These are phyloP conservation scores for Heliosperma pusillum DNA, from an alignment of 148 eudicot species.

Conservation along the genomic window DNA sequence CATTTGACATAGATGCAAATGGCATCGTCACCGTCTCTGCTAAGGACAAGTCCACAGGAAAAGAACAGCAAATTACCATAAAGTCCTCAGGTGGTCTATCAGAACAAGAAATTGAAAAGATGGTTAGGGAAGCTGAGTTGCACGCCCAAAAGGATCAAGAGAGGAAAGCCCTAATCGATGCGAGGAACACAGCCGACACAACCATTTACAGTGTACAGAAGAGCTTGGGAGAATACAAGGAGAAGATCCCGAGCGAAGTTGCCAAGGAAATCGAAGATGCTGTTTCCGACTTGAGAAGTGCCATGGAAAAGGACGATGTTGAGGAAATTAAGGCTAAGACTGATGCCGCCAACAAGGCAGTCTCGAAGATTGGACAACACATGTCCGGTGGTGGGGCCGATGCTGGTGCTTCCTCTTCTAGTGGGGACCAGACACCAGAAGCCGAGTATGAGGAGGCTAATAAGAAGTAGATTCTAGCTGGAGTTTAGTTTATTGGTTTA, in stretches of 20 bases:
- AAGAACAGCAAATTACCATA: slow-evolving; percentile 91
- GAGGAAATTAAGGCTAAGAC: slow-evolving; percentile 81
- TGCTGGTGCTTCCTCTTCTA: slow-evolving; percentile 41
- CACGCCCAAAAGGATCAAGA: slow-evolving; percentile 94
- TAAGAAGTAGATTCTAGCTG: slow-evolving; percentile 44
- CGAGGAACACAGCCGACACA: slow-evolving; percentile 77
- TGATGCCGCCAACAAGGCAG: slow-evolving; percentile 81
- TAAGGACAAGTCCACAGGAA: slow-evolving; percentile 81
- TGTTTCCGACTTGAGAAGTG: slow-evolving; percentile 63
- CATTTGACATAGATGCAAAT: slow-evolving; percentile 95
- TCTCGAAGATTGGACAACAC: slow-evolving; percentile 93
- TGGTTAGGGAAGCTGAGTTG: slow-evolving; percentile 87
- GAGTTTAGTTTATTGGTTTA: slow-evolving; percentile 16
- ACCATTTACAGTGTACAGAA: slow-evolving; percentile 83
- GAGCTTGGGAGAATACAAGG: slow-evolving; percentile 72
- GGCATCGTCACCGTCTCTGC: slow-evolving; percentile 98
- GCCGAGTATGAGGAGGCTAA: slow-evolving; percentile 88
- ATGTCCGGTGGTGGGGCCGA: slow-evolving; percentile 51
- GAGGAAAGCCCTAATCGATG: slow-evolving; percentile 69
- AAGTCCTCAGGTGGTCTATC: slow-evolving; percentile 88
- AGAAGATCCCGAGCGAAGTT: slow-evolving; percentile 73
- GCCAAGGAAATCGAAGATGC: slow-evolving; percentile 74
- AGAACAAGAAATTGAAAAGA: slow-evolving; percentile 75
- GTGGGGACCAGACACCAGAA: slow-evolving; percentile 77
- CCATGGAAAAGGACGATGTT: slow-evolving; percentile 53